A percentile compares a stretch with the other conserved stretches of the same genome.
Evolutionary conservation across 495 filamentous ascomycete species (phyloP).

Genomic region (Xylaria scruposa): DNA sequence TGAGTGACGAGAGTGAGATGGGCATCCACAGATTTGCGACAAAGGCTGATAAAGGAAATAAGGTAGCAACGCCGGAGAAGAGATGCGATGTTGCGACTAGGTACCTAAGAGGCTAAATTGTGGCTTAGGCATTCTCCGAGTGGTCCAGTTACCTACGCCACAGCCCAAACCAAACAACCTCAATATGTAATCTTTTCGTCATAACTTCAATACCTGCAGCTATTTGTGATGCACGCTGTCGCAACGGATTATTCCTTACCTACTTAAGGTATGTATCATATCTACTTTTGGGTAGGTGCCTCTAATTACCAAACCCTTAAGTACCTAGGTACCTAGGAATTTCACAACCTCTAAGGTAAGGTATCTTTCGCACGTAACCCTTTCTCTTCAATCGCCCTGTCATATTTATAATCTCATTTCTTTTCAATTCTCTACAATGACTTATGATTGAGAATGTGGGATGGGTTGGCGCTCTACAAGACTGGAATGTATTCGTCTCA

Average conservation of each 20-base stretch:
- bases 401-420: background rate
- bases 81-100: slow-evolving; percentile 5
- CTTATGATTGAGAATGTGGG: background rate
- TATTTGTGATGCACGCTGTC: too few relatives aligned
- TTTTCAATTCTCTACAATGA: background rate
- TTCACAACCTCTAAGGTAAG: background rate
- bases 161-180: background rate
- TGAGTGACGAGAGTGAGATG: slow-evolving; percentile 9
- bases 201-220: too few relatives aligned
- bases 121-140: slow-evolving; percentile 11
- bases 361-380: background rate
- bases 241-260: background rate
- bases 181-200: too few relatives aligned
- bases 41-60: background rate
- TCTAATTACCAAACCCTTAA: too few relatives aligned
- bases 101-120: slow-evolving; percentile 11
- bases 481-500: background rate
- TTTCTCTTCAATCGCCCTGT: background rate
- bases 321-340: background rate
- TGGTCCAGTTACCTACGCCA: background rate
- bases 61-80: too few relatives aligned
- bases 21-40: background rate
- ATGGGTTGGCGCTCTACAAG: background rate
- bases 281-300: background rate
- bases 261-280: too few relatives aligned